Evolutionary conservation across 495 filamentous ascomycete genomes (phyloP), one percentile per base, ranked within the genome.

Genomic region (Neurospora intermedia): DNA sequence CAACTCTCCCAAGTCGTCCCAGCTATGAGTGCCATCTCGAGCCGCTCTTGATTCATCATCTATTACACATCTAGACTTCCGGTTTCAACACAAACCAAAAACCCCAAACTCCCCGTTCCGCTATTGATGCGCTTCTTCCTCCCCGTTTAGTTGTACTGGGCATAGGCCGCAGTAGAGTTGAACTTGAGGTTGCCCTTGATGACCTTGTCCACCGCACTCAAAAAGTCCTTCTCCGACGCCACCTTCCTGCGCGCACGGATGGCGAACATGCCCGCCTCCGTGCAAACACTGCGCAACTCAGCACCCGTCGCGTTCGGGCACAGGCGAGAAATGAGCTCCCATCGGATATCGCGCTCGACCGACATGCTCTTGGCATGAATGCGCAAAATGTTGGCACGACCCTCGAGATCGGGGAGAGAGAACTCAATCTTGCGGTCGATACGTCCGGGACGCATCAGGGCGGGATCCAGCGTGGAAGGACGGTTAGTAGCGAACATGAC

Each of bases 361-460:
- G 93, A 97, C 96, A 99, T 99, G 79, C 93, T 97, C 92, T 99
- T 99, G 76, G 96, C 96, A 83, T 99, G 96, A 77, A 99, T 99
- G 40, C 96, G 91, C 27, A 99, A 89, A 76, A 99, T 97, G 85
- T 98, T 98, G 76, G 96, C 96, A 73, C 96, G 90, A 46, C 96
- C 96, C 82, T 99, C 96, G 72, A 97, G 91, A 80, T 99, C 96
- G 35, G 96, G 96, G 6, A 99, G 89, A 4, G 93, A 93, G 86
- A 99, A 99, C 81, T 99, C 96, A 79, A 99, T 98, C 86, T 99
- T 99, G 76, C 96, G 89, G 82, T 99, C 96, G 78, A 99, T 99
- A 84, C 96, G 94, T 43, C 96, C 96, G 11, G 96, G 96, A 81
- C 96, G 88, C 93, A 99, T 97, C 73, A 99, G 87, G 13, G 96